These are phyloP conservation scores for Alternaria metachromatica DNA, from an alignment of 2,329 filamentous ascomycete genomes.

Conservation along the genomic window DNA sequence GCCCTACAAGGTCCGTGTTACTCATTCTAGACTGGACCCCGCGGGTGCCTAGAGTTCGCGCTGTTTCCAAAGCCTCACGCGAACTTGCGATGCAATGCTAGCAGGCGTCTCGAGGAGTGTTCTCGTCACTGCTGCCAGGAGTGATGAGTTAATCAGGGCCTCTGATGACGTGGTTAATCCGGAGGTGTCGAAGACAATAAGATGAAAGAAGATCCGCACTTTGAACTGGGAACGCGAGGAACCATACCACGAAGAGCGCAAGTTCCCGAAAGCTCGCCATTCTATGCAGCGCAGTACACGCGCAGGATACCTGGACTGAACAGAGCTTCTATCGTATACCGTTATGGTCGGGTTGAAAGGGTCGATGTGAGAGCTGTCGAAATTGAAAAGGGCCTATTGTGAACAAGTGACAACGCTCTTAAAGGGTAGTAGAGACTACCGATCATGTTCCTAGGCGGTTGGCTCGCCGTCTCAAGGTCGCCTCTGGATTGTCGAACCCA, in stretches of 20 bases:
- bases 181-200: neutral
- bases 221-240: neutral
- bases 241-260: neutral
- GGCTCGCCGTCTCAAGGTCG: too few species aligned
- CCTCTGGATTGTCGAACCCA: too few species aligned
- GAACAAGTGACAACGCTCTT: neutral
- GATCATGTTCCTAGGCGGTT: neutral
- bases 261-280: neutral
- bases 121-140: neutral
- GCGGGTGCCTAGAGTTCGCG: neutral
- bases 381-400: neutral
- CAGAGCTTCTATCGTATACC: neutral
- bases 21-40: neutral
- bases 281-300: neutral
- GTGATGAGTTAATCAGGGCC: neutral
- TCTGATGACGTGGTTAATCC: neutral
- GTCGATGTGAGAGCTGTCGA: neutral
- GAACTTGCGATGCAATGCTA: neutral
- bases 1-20: neutral
- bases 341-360: too few species aligned
- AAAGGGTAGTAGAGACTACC: neutral
- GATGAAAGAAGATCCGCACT: neutral
- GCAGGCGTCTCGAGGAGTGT: neutral
- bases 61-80: neutral
- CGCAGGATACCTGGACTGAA: neutral